These are phyloP conservation scores for Galerina sulciceps DNA, from an alignment of 768 basidiomycete genomes.

Conservation along the genomic window DNA sequence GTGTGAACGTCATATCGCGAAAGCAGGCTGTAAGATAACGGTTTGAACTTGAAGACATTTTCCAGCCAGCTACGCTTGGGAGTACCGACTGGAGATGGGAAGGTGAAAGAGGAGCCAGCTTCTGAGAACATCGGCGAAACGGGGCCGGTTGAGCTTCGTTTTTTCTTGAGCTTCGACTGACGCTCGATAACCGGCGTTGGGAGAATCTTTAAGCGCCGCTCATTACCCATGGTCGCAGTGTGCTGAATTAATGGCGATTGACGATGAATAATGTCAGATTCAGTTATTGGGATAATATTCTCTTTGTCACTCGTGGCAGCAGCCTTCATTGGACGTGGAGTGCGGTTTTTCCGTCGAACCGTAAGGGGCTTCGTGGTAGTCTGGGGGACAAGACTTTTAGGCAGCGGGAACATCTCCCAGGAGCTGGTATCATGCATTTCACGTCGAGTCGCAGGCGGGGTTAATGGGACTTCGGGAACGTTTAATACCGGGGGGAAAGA, in stretches of 20 bases:
- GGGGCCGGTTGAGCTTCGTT: constrained; percentile 18
- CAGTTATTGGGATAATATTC: constrained; percentile 39
- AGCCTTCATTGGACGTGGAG: constrained; percentile 25
- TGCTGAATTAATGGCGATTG: constrained; percentile 23
- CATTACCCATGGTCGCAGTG: constrained; percentile 12
- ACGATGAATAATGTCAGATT: constrained; percentile 22
- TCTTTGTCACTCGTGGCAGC: constrained; percentile 54
- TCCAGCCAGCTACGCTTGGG: constrained; percentile 83
- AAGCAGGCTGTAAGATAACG: constrained; percentile 58
- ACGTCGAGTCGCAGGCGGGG: background rate
- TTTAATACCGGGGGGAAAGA: constrained; percentile 3
- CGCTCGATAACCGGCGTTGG: constrained; percentile 5
- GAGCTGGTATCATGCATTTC: background rate
- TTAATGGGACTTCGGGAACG: background rate
- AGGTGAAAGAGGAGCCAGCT: constrained; percentile 39
- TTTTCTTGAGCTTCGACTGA: constrained; percentile 43
- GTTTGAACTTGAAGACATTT: constrained; percentile 87
- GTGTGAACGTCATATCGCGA: constrained; percentile 63
- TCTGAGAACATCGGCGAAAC: constrained; percentile 52
- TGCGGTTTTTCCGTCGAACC: constrained; percentile 39
- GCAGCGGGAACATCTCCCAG: background rate
- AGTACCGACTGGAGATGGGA: constrained; percentile 41
- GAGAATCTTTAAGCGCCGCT: constrained; percentile 2
- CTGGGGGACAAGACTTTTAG: constrained; percentile 14
- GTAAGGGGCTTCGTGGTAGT: constrained; percentile 47